These are phyloP conservation scores for Cutaneotrichosporon sp. DNA, from an alignment of 1,284 basidiomycete genomes.

Conservation along the genomic window DNA sequence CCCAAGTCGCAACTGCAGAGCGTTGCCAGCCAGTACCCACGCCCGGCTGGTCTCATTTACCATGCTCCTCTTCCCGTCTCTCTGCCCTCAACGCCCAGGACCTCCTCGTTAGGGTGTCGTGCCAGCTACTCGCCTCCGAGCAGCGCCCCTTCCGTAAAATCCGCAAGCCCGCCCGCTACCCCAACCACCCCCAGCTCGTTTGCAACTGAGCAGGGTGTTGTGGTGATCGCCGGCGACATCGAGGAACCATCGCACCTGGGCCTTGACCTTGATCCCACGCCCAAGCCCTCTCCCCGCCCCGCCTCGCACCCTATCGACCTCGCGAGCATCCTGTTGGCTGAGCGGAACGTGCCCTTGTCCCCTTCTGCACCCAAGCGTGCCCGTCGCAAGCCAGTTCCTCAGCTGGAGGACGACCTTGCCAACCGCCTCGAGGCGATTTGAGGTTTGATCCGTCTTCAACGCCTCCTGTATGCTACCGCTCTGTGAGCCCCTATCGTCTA, in stretches of 20 bases:
- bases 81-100: not conserved
- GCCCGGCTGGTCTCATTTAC: not conserved
- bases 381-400: conserved; percentile 23
- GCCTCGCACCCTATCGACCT: not conserved
- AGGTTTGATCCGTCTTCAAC: conserved; percentile 53
- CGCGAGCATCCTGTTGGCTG: not conserved
- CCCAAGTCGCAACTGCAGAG: not conserved
- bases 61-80: not conserved
- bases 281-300: conserved; percentile 1
- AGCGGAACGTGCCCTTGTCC: conserved; percentile 2
- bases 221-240: conserved; percentile 7
- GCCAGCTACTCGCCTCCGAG: conserved; percentile 10
- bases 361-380: conserved; percentile 13
- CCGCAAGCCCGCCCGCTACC: conserved; percentile 15
- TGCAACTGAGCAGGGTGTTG: not conserved
- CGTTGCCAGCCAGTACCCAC: not conserved
- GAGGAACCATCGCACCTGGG: not conserved
- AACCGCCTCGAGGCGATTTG: conserved; percentile 7
- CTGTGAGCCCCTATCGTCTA: conserved; percentile 60
- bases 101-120: not conserved
- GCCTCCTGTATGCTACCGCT: conserved; percentile 52
- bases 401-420: conserved; percentile 12
- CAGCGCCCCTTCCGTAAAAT: conserved; percentile 8
- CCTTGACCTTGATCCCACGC: conserved; percentile 1
- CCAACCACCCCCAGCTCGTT: conserved; percentile 13